These are phyloP conservation scores for Scytalidium lignicola DNA, from an alignment of 2,329 filamentous ascomycete species.

Conservation along the genomic window DNA sequence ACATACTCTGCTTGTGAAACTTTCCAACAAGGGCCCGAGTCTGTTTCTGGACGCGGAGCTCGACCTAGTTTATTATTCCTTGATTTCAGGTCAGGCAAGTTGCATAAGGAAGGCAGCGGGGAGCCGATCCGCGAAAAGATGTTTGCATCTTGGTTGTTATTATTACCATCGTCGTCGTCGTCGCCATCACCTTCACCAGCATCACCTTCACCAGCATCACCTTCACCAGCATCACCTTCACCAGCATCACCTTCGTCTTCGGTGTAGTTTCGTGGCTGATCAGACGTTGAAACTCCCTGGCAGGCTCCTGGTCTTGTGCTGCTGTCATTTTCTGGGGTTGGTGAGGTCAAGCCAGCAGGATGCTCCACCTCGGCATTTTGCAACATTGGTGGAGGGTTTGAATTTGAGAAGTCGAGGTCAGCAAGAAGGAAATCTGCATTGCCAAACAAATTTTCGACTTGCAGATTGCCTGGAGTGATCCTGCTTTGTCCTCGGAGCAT, in stretches of 20 bases:
- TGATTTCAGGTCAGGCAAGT: conserved; percentile 2
- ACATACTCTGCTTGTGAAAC: conserved; percentile 51
- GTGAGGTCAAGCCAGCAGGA: not conserved
- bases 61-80: conserved; percentile 6
- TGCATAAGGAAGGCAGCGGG: conserved; percentile 8
- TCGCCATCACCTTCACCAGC: not conserved
- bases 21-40: conserved; percentile 31
- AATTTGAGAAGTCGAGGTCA: not conserved
- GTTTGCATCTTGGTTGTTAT: not conserved
- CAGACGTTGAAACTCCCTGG: not conserved
- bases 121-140: conserved; percentile 2
- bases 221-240: not conserved
- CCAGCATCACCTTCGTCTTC: not conserved
- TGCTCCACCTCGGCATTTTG: not conserved
- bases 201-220: not conserved
- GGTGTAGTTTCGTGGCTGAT: not conserved
- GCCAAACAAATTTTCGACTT: not conserved
- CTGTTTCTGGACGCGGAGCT: conserved; percentile 5
- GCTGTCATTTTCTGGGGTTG: not conserved
- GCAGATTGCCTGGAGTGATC: not conserved
- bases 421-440: not conserved
- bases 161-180: not conserved
- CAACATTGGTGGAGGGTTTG: not conserved
- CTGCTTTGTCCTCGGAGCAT: not conserved
- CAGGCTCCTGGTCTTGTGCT: not conserved